Conservation (phyloP, 2,329 filamentous ascomycete species). For the Teratosphaeria destructans region DNA sequence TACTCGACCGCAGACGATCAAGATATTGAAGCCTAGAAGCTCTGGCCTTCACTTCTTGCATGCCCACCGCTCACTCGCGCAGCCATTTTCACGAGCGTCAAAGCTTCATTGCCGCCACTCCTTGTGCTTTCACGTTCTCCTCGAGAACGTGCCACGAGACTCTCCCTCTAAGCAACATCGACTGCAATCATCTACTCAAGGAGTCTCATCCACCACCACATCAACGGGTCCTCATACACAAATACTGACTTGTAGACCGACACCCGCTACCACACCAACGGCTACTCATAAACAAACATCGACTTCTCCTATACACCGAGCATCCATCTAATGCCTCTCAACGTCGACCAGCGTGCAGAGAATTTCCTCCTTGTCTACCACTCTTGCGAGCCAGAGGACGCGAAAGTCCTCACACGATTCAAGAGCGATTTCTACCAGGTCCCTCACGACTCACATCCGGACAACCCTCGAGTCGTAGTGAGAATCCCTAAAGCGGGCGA, state of each 20-base stretch:
- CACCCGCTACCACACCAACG: neutral
- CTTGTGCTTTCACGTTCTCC: neutral
- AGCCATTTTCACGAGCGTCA: neutral
- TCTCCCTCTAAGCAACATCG: neutral
- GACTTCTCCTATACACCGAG: neutral
- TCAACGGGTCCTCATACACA: neutral
- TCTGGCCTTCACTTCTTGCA: neutral
- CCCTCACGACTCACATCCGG: neutral
- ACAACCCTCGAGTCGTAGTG: neutral
- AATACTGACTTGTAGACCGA: neutral
- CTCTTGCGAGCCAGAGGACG: neutral
- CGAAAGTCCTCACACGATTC: neutral
- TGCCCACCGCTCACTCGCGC: neutral
- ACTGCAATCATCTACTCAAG: neutral
- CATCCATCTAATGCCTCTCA: neutral
- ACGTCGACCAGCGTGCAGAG: neutral
- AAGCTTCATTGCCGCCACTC: neutral
- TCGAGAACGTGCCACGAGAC: neutral
- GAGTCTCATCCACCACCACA: neutral
- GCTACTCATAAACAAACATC: neutral
- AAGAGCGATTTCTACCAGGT: neutral
- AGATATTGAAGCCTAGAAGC: neutral
- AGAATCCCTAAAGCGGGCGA: neutral
- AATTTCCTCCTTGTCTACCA: neutral
- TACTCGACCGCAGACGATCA: neutral